Conservation (phyloP, 345 rosid species). For the Hibiscus syriacus region DNA sequence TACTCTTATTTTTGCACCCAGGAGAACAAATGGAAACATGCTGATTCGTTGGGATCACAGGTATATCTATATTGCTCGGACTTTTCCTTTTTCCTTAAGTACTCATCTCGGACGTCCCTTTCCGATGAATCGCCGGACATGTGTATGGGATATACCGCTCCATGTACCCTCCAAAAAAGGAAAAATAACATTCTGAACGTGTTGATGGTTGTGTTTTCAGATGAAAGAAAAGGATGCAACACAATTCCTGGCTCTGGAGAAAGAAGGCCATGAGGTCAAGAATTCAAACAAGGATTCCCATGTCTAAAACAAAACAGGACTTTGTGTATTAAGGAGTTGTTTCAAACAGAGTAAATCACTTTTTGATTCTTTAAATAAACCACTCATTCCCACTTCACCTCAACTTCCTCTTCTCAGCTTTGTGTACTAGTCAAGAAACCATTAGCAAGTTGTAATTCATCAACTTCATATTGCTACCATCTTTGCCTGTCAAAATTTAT, state of each 20-base stretch:
- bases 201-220: conserved; percentile 22
- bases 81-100: neutral
- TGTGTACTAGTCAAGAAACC: too few species aligned
- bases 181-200: too few species aligned
- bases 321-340: neutral
- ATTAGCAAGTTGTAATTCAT: too few species aligned
- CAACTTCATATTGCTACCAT: too few species aligned
- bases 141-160: too few species aligned
- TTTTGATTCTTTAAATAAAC: conserved; percentile 29
- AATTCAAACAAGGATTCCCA: conserved; percentile 58
- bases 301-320: conserved; percentile 30
- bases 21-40: conserved; percentile 70
- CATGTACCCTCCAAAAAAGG: too few species aligned
- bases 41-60: conserved; percentile 52
- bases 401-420: neutral
- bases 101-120: neutral
- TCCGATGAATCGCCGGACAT: neutral
- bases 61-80: conserved; percentile 16
- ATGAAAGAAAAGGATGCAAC: conserved; percentile 78
- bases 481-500: too few species aligned
- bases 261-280: conserved; percentile 63
- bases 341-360: conserved; percentile 16
- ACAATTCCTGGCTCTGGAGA: conserved; percentile 54
- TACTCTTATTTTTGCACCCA: conserved; percentile 85
- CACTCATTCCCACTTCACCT: neutral